Conservation (phyloP, 2,329 filamentous ascomycete genomes). For the Verticillium tricorpus region DNA sequence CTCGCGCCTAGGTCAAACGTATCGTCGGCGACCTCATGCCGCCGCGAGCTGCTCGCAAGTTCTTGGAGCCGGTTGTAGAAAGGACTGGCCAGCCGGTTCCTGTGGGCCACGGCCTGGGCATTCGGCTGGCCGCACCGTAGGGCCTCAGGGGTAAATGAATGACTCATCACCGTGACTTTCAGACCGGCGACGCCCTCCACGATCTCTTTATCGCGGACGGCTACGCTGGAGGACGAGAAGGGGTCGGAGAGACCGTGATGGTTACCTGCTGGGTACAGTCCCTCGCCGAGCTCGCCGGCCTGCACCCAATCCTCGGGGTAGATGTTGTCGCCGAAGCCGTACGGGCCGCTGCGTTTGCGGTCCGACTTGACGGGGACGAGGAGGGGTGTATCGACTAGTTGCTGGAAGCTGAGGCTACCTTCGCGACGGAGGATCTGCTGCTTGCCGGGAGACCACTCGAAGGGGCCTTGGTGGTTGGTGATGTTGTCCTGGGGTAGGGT, state of each 20-base stretch:
- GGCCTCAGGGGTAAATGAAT: not conserved
- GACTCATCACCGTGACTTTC: not conserved
- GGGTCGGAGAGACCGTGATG: not conserved
- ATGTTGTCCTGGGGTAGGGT: not conserved
- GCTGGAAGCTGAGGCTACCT: not conserved
- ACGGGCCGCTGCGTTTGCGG: not conserved
- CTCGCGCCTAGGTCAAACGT: not conserved
- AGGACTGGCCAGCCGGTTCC: not conserved
- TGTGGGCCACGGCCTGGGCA: not conserved
- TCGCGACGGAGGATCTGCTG: not conserved
- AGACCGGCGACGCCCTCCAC: not conserved
- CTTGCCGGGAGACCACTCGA: not conserved
- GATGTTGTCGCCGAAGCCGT: not conserved
- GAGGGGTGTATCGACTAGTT: not conserved
- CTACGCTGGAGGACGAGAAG: not conserved
- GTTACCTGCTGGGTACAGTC: slow-evolving; percentile 1
- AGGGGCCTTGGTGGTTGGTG: not conserved
- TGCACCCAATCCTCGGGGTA: not conserved
- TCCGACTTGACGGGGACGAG: not conserved
- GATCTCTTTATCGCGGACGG: not conserved
- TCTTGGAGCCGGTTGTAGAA: not conserved
- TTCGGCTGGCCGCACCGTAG: not conserved
- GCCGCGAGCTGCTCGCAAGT: not conserved
- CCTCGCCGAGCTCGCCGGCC: not conserved
- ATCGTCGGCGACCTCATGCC: not conserved